These are phyloP conservation scores for Globisporangium middletonii DNA, from an alignment of 352 stramenopile genomes.

Conservation along the genomic window DNA sequence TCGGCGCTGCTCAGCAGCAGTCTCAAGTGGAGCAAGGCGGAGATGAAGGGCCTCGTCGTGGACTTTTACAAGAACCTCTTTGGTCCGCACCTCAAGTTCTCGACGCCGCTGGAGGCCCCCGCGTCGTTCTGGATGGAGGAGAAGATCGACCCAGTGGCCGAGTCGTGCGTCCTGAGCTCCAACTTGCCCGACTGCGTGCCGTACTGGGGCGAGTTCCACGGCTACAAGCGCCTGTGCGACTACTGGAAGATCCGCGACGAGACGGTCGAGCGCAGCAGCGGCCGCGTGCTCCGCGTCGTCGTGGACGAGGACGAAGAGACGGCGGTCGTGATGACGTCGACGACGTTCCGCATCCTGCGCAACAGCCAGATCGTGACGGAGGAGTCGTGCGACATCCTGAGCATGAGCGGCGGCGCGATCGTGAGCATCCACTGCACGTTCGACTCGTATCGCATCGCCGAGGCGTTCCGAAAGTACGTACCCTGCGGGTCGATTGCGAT, in stretches of 20 bases:
- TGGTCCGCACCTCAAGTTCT: conserved; percentile 70
- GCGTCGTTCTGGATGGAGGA: conserved; percentile 83
- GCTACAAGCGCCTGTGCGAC: conserved; percentile 81
- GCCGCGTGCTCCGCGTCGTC: conserved; percentile 74
- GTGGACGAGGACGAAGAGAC: conserved; percentile 84
- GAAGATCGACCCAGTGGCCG: conserved; percentile 70
- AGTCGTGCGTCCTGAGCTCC: conserved; percentile 72
- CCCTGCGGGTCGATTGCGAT: background rate
- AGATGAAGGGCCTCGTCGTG: conserved; percentile 72
- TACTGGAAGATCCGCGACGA: conserved; percentile 88
- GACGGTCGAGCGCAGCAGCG: conserved; percentile 76
- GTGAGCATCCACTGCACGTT: conserved; percentile 86
- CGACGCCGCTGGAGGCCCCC: conserved; percentile 66
- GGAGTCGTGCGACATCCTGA: conserved; percentile 84
- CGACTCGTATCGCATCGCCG: conserved; percentile 77
- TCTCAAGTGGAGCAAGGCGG: conserved; percentile 47
- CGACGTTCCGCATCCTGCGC: conserved; percentile 80
- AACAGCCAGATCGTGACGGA: conserved; percentile 85
- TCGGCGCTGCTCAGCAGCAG: conserved; percentile 22
- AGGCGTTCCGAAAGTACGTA: conserved; percentile 82
- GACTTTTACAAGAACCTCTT: conserved; percentile 81
- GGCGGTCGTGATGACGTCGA: conserved; percentile 86
- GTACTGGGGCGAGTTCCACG: conserved; percentile 87
- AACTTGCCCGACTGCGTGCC: conserved; percentile 82
- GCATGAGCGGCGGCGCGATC: conserved; percentile 62